These are phyloP conservation scores for Hypomontagnella submonticulosa DNA, from an alignment of 495 filamentous ascomycete species.

Conservation along the genomic window DNA sequence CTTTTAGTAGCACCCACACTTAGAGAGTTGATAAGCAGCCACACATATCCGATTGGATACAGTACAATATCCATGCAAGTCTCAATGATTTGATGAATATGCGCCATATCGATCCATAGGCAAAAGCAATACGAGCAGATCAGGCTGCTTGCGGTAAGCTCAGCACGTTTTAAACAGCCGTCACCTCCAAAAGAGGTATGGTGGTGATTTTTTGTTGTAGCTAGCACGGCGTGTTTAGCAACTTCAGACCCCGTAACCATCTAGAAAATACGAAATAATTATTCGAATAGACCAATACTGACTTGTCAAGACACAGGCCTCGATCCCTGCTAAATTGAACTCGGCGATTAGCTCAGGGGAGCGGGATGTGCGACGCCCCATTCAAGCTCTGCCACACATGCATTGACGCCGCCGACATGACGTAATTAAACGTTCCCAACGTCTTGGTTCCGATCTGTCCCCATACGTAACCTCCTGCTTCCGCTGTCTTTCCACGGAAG, in stretches of 20 bases:
- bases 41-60: slow-evolving; percentile 19
- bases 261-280: too few species aligned
- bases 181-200: not conserved
- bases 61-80: slow-evolving; percentile 4
- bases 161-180: slow-evolving; percentile 6
- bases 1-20: too few species aligned
- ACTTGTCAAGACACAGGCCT: too few species aligned
- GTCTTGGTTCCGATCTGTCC: slow-evolving; percentile 19
- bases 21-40: slow-evolving; percentile 6
- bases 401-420: not conserved
- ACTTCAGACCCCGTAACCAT: too few species aligned
- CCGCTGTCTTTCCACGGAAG: slow-evolving; percentile 24
- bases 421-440: slow-evolving; percentile 10
- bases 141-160: slow-evolving; percentile 13
- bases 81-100: slow-evolving; percentile 22
- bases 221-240: too few species aligned
- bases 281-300: too few species aligned
- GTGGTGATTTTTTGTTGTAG: too few species aligned
- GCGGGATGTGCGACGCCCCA: not conserved
- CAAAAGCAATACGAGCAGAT: not conserved
- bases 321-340: too few species aligned
- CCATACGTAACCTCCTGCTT: slow-evolving; percentile 1
- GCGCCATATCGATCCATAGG: slow-evolving; percentile 1
- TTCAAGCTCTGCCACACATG: not conserved
- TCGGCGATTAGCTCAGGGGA: not conserved